These are phyloP conservation scores for Carex littledalei DNA, from an alignment of 176 grass and related monocot species.

Conservation along the genomic window DNA sequence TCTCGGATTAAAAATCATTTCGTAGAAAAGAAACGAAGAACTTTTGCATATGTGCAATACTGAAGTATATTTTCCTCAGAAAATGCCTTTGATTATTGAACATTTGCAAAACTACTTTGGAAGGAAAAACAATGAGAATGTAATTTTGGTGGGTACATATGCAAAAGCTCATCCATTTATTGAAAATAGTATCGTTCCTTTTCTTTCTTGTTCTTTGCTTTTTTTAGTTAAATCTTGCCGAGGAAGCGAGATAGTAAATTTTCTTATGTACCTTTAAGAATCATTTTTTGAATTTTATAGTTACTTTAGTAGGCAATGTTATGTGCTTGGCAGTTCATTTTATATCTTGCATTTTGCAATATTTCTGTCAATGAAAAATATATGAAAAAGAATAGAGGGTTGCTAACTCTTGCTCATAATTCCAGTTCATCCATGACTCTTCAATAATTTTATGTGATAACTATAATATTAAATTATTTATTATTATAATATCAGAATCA, in stretches of 20 bases:
- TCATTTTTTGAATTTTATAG: not conserved
- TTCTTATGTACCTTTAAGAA: not conserved
- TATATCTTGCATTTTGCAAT: not conserved
- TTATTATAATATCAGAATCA: not conserved
- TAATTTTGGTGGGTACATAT: slow-evolving; percentile 13
- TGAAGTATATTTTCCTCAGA: not conserved
- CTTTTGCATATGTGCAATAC: slow-evolving; percentile 8
- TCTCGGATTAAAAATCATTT: not conserved
- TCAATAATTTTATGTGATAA: not conserved
- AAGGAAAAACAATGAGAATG: not conserved
- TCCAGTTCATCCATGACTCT: not conserved
- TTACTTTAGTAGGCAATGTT: not conserved
- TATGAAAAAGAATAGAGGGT: not conserved
- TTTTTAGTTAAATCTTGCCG: not conserved
- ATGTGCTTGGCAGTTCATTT: not conserved
- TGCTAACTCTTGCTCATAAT: not conserved
- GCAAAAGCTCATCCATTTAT: not conserved
- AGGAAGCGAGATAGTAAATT: not conserved
- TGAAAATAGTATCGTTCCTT: not conserved
- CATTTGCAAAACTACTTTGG: not conserved
- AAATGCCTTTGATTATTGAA: not conserved
- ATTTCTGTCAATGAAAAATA: not conserved
- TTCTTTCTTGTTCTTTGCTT: not conserved
- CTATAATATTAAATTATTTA: not conserved
- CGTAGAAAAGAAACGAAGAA: not conserved